phyloP scores from a whole-genome alignment of 2,329 filamentous ascomycete genomes.

The Fusarium poae region DNA sequence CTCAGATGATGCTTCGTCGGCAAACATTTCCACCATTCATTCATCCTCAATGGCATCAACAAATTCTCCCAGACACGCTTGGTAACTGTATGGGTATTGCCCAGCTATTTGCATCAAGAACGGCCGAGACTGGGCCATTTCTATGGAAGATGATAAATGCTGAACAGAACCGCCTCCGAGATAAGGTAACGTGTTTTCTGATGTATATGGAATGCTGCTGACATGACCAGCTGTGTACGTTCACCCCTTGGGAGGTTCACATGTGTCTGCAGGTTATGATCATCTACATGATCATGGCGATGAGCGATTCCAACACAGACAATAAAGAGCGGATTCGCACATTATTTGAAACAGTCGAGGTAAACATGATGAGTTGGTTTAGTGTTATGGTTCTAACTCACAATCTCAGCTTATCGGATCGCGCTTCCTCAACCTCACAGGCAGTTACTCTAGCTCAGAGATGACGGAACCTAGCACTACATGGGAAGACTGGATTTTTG shows the following conservation, averaged over 20 bases:
- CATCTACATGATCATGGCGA: slow-evolving; percentile 52
- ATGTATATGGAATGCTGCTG: not conserved
- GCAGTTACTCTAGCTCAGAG: slow-evolving; percentile 33
- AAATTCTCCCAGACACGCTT: slow-evolving; percentile 38
- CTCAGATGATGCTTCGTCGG: slow-evolving; percentile 51
- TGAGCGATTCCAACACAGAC: slow-evolving; percentile 36
- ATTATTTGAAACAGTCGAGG: slow-evolving; percentile 41
- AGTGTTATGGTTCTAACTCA: rapidly evolving
- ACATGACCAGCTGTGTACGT: slow-evolving; percentile 1
- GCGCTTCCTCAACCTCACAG: slow-evolving; percentile 21
- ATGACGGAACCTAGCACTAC: slow-evolving; percentile 25
- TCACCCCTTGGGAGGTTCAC: slow-evolving; percentile 31
- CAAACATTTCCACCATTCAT: slow-evolving; percentile 52
- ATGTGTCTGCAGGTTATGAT: slow-evolving; percentile 44
- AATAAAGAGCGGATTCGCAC: slow-evolving; percentile 8
- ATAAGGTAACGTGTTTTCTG: slow-evolving; percentile 24
- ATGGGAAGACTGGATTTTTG: slow-evolving; percentile 52
- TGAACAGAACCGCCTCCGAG: slow-evolving; percentile 43
- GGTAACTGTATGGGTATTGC: slow-evolving; percentile 48
- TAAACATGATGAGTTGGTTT: not conserved
- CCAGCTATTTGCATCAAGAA: slow-evolving; percentile 44
- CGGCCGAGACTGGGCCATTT: slow-evolving; percentile 41
- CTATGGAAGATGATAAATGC: slow-evolving; percentile 47
- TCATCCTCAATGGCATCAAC: slow-evolving; percentile 46
- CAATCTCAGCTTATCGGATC: slow-evolving; percentile 19